These are phyloP conservation scores for Tuber indicum DNA, from an alignment of 495 filamentous ascomycete species.

Conservation along the genomic window DNA sequence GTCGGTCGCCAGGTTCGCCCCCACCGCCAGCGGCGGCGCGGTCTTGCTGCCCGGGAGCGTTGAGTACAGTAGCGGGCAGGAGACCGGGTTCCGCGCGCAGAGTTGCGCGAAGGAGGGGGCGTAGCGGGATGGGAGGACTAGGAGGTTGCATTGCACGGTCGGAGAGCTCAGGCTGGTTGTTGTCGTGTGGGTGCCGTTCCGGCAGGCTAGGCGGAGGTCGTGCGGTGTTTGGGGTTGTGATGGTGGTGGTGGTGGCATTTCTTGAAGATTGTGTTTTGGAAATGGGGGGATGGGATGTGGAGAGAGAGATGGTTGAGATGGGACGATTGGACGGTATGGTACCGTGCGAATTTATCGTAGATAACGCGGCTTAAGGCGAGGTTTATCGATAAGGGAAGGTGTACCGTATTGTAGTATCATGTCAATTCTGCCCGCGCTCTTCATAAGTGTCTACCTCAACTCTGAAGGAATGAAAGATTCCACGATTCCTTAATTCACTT, in stretches of 20 bases:
- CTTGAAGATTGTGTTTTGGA: background rate
- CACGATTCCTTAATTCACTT: background rate
- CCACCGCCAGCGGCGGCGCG: constrained; percentile 33
- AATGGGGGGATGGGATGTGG: no score
- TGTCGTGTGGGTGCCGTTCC: constrained; percentile 43
- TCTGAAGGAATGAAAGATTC: background rate
- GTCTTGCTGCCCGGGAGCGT: constrained; percentile 40
- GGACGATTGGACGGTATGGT: no score
- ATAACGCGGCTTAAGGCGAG: no score
- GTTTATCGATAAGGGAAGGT: background rate
- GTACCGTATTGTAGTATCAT: background rate
- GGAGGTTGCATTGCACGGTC: constrained; percentile 54
- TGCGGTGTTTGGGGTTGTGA: constrained; percentile 35
- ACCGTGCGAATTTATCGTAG: no score
- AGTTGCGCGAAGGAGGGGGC: constrained; percentile 51
- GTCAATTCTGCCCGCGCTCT: no score
- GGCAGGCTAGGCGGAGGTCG: constrained; percentile 46
- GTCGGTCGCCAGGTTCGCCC: constrained; percentile 49
- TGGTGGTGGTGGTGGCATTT: background rate
- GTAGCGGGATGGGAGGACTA: constrained; percentile 51
- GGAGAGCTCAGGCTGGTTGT: constrained; percentile 50
- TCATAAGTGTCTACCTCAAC: no score
- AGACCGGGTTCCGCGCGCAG: constrained; percentile 53
- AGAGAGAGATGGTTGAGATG: no score
- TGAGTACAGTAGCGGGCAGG: constrained; percentile 52